Evolutionary conservation across 805 yeast genomes (phyloP), one percentile per base, ranked within the genome.

Genomic region (Metschnikowia drakensbergensis): DNA sequence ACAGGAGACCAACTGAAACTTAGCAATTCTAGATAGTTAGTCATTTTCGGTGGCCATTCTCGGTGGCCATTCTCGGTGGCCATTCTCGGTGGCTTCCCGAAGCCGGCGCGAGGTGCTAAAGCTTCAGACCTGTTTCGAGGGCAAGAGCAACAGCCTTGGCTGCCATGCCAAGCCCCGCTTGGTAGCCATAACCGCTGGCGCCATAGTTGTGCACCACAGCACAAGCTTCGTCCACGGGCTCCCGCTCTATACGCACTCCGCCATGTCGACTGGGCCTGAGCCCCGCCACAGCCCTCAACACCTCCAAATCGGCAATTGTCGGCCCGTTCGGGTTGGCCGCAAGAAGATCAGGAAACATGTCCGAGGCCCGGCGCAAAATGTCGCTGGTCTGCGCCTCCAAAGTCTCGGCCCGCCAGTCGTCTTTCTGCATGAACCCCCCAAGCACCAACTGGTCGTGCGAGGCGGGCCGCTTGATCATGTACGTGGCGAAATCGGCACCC

Each of bases 201-300:
- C 94, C 94, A 57, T 84, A 84, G 63, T 84, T 82, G 60, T 88
- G 95, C 23, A 88, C 71, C 13, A 84, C 59, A 1, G 72, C 48
- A 7, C 50, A 51, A 3, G 63, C 69, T 8, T 64, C 68, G 10
- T 68, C 65, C 11, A 58, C 33, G 3, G 47, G 50, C 55, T 83
- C 86, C 37, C 65, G 62, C 60, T 85, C 94, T 37, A 88, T 78
- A 45, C 95, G 72, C 5, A 79, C 82, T 4, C 95, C 95, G 10
- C 91, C 94, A 36, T 78, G 74, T 59, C 95, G 76, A 34, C 83
- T 73, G 5, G 96, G 96, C 54, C 96, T 76, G 39, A 86, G 70
- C 0, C 95, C 96, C 5, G 90, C 83, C 1, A 79, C 86, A 35
- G 80, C 83, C 46, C 87, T 75, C 8, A 85, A 44, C 27, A 88